Percentiles rank a stretch among this genome's conserved stretches.
These are phyloP conservation scores for Arabis alpina DNA, from an alignment of 345 rosid genomes.

Conservation along the genomic window DNA sequence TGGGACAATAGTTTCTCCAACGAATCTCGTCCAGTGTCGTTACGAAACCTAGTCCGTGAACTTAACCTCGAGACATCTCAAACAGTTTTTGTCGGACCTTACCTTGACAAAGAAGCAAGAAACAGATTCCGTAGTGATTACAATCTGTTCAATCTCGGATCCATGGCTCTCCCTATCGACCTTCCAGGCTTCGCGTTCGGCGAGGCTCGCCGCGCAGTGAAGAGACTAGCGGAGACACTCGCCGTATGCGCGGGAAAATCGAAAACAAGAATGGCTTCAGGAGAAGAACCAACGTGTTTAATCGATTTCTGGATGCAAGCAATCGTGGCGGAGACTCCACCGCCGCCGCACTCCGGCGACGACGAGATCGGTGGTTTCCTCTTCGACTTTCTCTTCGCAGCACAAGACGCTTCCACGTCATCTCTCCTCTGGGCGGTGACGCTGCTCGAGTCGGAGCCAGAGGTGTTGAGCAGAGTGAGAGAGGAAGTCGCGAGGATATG, in stretches of 20 bases:
- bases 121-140: conserved; percentile 58
- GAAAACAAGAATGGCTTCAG: conserved; percentile 54
- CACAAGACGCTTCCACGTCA: conserved; percentile 92
- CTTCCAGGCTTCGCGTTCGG: conserved; percentile 74
- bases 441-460: conserved; percentile 76
- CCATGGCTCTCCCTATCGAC: conserved; percentile 72
- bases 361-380: conserved; percentile 67
- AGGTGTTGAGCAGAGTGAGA: conserved; percentile 61
- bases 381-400: conserved; percentile 82
- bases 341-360: conserved; percentile 55
- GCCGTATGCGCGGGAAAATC: conserved; percentile 53
- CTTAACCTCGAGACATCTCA: conserved; percentile 89
- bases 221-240: conserved; percentile 54
- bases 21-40: conserved; percentile 33
- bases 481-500: conserved; percentile 68
- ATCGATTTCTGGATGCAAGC: conserved; percentile 90
- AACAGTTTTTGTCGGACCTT: conserved; percentile 81
- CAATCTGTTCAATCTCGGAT: conserved; percentile 73
- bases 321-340: conserved; percentile 44
- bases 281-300: conserved; percentile 66
- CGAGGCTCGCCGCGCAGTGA: conserved; percentile 69
- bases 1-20: conserved; percentile 52
- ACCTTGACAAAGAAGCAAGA: conserved; percentile 49
- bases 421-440: conserved; percentile 83
- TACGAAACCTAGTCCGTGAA: conserved; percentile 65